These are phyloP conservation scores for Collybia sp. DNA, from an alignment of 768 basidiomycete genomes.

Conservation along the genomic window DNA sequence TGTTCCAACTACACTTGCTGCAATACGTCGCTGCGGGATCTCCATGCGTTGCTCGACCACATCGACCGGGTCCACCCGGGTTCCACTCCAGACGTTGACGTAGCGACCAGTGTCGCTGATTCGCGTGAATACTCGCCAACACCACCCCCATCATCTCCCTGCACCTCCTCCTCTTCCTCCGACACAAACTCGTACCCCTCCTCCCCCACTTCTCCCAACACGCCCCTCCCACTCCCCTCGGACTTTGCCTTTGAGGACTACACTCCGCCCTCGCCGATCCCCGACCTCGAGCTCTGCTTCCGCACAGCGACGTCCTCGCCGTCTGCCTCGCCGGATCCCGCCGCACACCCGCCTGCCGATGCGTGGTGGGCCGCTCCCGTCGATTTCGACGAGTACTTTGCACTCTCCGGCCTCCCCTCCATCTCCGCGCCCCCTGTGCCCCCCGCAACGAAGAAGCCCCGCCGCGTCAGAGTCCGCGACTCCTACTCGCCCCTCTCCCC, in stretches of 20 bases:
- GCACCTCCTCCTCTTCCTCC: slow-evolving; percentile 2
- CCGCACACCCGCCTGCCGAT: background rate
- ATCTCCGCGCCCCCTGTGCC: background rate
- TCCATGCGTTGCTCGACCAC: slow-evolving; percentile 44
- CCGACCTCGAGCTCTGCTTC: slow-evolving; percentile 1
- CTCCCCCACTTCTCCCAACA: slow-evolving; percentile 4
- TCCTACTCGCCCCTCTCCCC: background rate
- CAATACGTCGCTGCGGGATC: slow-evolving; percentile 31
- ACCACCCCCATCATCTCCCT: slow-evolving; percentile 4
- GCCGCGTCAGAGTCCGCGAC: too few species aligned
- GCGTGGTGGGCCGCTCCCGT: background rate
- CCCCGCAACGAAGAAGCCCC: background rate
- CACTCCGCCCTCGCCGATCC: background rate
- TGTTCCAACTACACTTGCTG: slow-evolving; percentile 40
- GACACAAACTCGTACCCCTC: background rate
- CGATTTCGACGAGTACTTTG: background rate
- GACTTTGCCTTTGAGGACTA: background rate
- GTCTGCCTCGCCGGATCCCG: background rate
- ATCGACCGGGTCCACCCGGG: slow-evolving; percentile 21
- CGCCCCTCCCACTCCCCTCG: background rate
- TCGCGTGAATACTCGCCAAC: slow-evolving; percentile 8
- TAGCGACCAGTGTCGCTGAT: slow-evolving; percentile 18
- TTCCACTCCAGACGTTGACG: slow-evolving; percentile 21
- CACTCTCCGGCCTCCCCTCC: background rate
- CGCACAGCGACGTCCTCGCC: background rate